These are phyloP conservation scores for Colletotrichum chlorophyti DNA, from an alignment of 2,329 filamentous ascomycete species.

Conservation along the genomic window DNA sequence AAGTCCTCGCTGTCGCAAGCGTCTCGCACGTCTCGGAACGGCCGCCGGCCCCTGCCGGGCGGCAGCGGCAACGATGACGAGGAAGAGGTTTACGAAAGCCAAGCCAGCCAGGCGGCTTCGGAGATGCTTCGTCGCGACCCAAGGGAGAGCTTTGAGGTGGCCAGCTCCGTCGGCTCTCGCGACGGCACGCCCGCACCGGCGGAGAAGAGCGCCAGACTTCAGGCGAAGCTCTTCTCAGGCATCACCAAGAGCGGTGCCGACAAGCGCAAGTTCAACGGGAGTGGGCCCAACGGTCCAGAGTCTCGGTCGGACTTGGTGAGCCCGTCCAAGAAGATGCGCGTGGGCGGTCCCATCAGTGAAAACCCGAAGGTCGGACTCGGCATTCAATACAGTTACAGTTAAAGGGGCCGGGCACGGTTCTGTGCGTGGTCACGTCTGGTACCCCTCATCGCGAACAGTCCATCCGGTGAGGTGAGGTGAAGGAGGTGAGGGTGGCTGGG, in stretches of 20 bases:
- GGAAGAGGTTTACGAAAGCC: slow-evolving; percentile 73
- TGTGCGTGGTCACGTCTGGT: background rate
- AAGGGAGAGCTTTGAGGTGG: slow-evolving; percentile 59
- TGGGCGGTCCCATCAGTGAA: slow-evolving; percentile 46
- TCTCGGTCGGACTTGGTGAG: slow-evolving; percentile 45
- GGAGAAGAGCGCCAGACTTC: slow-evolving; percentile 55
- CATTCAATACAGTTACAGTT: slow-evolving; percentile 52
- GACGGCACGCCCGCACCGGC: slow-evolving; percentile 51
- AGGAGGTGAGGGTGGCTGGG: background rate
- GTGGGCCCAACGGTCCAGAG: slow-evolving; percentile 37
- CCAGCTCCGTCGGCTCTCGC: slow-evolving; percentile 48
- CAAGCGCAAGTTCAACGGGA: slow-evolving; percentile 58
- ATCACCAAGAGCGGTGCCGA: slow-evolving; percentile 50
- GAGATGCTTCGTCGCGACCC: slow-evolving; percentile 73
- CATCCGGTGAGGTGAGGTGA: slow-evolving; percentile 14
- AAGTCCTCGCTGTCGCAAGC: slow-evolving; percentile 47
- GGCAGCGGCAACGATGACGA: slow-evolving; percentile 50
- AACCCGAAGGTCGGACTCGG: slow-evolving; percentile 55
- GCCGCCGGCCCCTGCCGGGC: slow-evolving; percentile 30
- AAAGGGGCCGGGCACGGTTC: background rate
- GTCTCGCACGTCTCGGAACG: slow-evolving; percentile 30
- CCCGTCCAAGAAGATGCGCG: slow-evolving; percentile 59
- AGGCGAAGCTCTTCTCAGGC: slow-evolving; percentile 58
- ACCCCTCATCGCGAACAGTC: slow-evolving; percentile 4
- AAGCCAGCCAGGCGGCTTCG: slow-evolving; percentile 79